Base-by-base conservation (phyloP, 768 basidiomycete species). In the Calocybe indica region DNA sequence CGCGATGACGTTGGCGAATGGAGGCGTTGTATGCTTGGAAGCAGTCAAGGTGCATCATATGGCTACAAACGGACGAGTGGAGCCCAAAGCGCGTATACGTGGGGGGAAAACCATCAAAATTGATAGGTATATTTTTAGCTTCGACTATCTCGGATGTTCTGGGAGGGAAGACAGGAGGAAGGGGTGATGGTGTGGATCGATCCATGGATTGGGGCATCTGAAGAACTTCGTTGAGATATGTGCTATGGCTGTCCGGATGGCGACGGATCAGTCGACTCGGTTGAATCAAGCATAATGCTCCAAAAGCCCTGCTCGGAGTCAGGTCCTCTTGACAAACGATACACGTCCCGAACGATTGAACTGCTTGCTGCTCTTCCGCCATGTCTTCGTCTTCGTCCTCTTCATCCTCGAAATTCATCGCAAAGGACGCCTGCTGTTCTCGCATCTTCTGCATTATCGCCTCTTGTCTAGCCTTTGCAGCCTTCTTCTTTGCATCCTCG, bases 291-390 rank as follows among this genome's bases (percentile, higher is more conserved):
- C 88, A 91, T 12, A 99, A 78, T 30, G 80, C 79, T 5, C 96
- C 96, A 62, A 96, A 98, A 0, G 88, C 71, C 50, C 78, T 76
- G 11, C 75, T 66, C 2, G 75, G 60, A 54, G 81, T 87, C 44
- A 97, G 78, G 51, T 93, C 90, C 60, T 98, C 96, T 61, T 98
- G 96, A 56, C 96, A 99, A 7, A 98, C 93, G 52, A 99, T 98
- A 61, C 96, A 99, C n/a, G 85, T 87, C 2, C 95, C 95, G 50
- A 83, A 85, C 9, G 85, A 84, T 2, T 76, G 61, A 14, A 73
- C 59, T 40, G 73, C 70, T 12, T 75, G 75, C 1, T 64, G 68
- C 6, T 74, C 67, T 7, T 76, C 76, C 32, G 72, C 71, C 58
- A 76, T 79, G 5, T 79, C 76, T 1, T 89, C 89, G 5, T 84